Conservation (phyloP, 2,329 filamentous ascomycete genomes). For the Rutstroemia sp. region DNA sequence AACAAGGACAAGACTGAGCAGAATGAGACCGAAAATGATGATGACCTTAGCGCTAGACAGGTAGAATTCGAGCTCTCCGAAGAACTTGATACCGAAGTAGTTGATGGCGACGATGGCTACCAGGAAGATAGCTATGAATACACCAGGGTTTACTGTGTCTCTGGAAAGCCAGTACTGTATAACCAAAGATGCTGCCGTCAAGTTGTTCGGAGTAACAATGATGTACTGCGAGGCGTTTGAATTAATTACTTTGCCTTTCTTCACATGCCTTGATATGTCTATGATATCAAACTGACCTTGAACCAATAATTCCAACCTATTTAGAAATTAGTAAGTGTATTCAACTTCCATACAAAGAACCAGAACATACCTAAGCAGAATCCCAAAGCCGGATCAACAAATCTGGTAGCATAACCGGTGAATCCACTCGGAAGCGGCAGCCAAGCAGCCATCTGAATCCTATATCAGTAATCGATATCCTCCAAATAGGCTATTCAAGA, state of each 20-base stretch:
- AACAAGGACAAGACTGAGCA: slow-evolving; percentile 57
- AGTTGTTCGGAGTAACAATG: slow-evolving; percentile 77
- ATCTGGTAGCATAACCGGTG: slow-evolving; percentile 71
- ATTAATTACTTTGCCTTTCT: not conserved
- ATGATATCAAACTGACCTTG: slow-evolving; percentile 18
- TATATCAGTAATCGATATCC: not conserved
- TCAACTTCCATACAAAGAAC: not conserved
- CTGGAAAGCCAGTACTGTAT: slow-evolving; percentile 66
- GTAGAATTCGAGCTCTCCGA: slow-evolving; percentile 47
- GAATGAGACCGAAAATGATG: slow-evolving; percentile 57
- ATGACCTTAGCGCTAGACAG: slow-evolving; percentile 50
- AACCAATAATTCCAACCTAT: slow-evolving; percentile 26
- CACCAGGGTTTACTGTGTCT: slow-evolving; percentile 64
- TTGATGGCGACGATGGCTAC: slow-evolving; percentile 58
- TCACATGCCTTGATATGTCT: not conserved
- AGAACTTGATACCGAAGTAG: slow-evolving; percentile 42
- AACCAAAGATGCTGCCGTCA: slow-evolving; percentile 72
- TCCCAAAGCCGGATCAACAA: slow-evolving; percentile 72
- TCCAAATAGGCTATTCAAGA: not conserved
- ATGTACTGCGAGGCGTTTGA: slow-evolving; percentile 55
- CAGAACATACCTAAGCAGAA: slow-evolving; percentile 59
- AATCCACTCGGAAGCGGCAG: slow-evolving; percentile 72
- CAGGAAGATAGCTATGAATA: slow-evolving; percentile 69
- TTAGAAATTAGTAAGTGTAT: not conserved
- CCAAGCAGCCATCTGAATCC: slow-evolving; percentile 63